Conservation (phyloP, 1,284 basidiomycete genomes). For the Puccinia triticina region DNA sequence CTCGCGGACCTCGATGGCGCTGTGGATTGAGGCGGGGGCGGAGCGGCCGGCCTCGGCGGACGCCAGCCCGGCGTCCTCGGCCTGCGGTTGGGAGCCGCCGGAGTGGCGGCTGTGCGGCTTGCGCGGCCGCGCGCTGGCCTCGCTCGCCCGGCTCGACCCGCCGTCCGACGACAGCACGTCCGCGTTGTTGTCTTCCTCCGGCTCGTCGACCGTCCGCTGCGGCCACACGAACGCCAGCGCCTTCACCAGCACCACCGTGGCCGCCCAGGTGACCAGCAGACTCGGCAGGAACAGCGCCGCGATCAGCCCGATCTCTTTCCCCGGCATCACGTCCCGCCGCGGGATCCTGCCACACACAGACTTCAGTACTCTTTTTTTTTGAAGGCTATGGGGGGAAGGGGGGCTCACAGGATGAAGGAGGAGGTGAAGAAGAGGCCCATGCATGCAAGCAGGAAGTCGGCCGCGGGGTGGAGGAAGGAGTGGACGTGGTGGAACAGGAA, state of each 20-base stretch:
- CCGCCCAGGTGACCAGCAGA: constrained; percentile 43
- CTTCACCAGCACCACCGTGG: constrained; percentile 41
- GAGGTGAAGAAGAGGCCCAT: constrained; percentile 52
- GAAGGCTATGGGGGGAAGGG: too few relatives aligned
- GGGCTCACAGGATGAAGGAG: constrained; percentile 48
- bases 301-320: constrained; percentile 47
- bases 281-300: constrained; percentile 33
- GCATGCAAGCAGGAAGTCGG: constrained; percentile 37
- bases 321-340: constrained; percentile 34
- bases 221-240: constrained; percentile 18
- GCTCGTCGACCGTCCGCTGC: background rate
- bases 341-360: constrained; percentile 20
- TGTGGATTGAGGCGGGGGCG: background rate
- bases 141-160: background rate
- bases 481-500: constrained; percentile 36
- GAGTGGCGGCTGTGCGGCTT: background rate
- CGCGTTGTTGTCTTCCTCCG: constrained; percentile 34
- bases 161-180: constrained; percentile 15
- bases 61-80: background rate
- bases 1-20: background rate
- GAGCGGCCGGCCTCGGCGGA: background rate
- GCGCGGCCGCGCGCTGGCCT: background rate
- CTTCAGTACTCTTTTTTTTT: background rate
- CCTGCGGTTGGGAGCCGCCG: background rate
- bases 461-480: constrained; percentile 31